phyloP scores from a whole-genome alignment of 805 yeast species.

The Teunomyces kruisii region DNA sequence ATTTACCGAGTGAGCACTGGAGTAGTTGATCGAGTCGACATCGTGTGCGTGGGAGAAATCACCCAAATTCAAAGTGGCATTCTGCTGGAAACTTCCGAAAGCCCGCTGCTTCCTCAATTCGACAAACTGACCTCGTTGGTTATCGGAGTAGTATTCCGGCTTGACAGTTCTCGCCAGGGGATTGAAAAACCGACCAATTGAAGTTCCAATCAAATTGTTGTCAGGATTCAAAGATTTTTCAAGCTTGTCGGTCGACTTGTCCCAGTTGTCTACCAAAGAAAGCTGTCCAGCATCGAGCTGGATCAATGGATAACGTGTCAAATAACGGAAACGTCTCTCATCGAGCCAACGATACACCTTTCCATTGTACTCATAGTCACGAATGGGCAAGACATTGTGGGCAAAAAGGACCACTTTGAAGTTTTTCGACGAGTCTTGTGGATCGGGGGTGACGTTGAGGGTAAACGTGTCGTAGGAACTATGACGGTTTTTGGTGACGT shows the following conservation, averaged over 20 bases:
- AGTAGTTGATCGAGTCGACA: not conserved
- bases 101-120: not conserved
- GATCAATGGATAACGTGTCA: not conserved
- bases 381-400: slow-evolving; percentile 9
- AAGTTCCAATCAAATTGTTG: not conserved
- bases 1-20: not conserved
- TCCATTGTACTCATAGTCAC: slow-evolving; percentile 8
- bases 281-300: not conserved
- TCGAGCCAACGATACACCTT: slow-evolving; percentile 9
- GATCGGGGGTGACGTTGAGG: not conserved
- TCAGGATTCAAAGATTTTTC: not conserved
- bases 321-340: not conserved
- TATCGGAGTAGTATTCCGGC: slow-evolving; percentile 1
- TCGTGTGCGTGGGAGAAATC: not conserved
- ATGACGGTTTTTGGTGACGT: not conserved
- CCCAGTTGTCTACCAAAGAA: slow-evolving; percentile 10
- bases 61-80: not conserved
- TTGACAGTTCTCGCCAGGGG: not conserved
- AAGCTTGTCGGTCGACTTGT: slow-evolving; percentile 3
- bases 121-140: not conserved
- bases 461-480: not conserved
- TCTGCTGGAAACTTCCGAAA: slow-evolving; percentile 3
- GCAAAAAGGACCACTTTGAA: slow-evolving; percentile 5
- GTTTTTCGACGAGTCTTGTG: not conserved
- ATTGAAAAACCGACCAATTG: not conserved